These are phyloP conservation scores for Pholiota microspora DNA, from an alignment of 768 basidiomycete species.

Conservation along the genomic window DNA sequence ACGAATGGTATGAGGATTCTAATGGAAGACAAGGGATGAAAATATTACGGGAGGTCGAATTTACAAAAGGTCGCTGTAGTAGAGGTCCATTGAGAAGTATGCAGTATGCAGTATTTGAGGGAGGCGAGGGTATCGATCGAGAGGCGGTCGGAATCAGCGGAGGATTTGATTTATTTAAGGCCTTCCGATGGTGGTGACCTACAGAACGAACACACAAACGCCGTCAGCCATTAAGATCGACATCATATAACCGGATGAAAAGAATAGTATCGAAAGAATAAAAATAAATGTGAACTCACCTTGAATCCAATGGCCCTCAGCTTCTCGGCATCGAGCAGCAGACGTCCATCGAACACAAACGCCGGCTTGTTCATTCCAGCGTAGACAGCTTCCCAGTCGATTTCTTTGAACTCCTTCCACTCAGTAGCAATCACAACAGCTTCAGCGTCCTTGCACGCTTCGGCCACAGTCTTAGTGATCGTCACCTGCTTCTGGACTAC, in stretches of 20 bases:
- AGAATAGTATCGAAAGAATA: neutral
- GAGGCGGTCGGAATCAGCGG: too few species aligned
- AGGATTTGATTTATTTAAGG: too few species aligned
- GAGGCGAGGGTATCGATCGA: constrained; percentile 5
- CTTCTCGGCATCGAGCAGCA: constrained; percentile 80
- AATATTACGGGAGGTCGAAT: too few species aligned
- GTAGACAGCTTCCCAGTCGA: constrained; percentile 90
- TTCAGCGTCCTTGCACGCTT: constrained; percentile 87
- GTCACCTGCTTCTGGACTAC: constrained; percentile 88
- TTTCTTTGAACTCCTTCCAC: constrained; percentile 94
- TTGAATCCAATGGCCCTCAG: constrained; percentile 90
- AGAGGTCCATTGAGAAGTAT: too few species aligned
- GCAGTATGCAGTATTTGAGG: too few species aligned
- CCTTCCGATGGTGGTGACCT: constrained; percentile 29
- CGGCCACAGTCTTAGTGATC: constrained; percentile 72
- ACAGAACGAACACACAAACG: too few species aligned
- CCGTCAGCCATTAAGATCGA: too few species aligned
- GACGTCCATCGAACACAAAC: constrained; percentile 92
- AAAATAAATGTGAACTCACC: constrained; percentile 36
- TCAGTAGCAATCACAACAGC: constrained; percentile 96
- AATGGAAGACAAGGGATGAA: too few species aligned
- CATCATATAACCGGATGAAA: too few species aligned
- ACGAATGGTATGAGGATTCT: too few species aligned
- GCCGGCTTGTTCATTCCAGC: constrained; percentile 95
- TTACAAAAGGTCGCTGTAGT: too few species aligned